Conservation (phyloP, 169 alveolate genomes). For the Cystoisospora suis region DNA sequence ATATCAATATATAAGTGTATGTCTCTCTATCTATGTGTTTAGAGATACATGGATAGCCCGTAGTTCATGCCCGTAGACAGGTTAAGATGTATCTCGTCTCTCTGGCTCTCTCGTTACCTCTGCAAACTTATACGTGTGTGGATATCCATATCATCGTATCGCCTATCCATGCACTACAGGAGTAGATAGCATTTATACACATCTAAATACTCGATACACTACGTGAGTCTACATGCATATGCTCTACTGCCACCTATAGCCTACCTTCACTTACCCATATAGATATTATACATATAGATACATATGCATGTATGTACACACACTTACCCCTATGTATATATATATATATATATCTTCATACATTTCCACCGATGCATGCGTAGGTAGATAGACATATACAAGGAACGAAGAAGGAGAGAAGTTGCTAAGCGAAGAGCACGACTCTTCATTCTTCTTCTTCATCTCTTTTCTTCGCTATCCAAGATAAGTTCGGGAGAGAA, state of each 20-base stretch:
- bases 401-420: neutral
- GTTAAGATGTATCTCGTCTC: neutral
- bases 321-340: neutral
- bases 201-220: neutral
- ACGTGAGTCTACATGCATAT: neutral
- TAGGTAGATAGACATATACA: neutral
- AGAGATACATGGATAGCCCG: neutral
- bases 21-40: neutral
- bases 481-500: too few relatives aligned
- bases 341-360: conserved; percentile 14
- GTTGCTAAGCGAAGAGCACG: neutral
- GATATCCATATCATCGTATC: neutral
- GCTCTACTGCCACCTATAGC: neutral
- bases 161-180: neutral
- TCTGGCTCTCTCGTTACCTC: neutral
- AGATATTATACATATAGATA: neutral
- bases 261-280: neutral
- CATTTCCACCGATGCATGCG: neutral
- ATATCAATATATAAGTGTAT: neutral
- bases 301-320: neutral
- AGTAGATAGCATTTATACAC: neutral
- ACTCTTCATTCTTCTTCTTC: neutral
- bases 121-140: neutral
- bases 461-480: neutral
- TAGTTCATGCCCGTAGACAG: too few relatives aligned